Percentiles rank a stretch among this genome's conserved stretches.
Conservation (phyloP, 306 rosid genomes). For the Adenanthera pavonina region DNA sequence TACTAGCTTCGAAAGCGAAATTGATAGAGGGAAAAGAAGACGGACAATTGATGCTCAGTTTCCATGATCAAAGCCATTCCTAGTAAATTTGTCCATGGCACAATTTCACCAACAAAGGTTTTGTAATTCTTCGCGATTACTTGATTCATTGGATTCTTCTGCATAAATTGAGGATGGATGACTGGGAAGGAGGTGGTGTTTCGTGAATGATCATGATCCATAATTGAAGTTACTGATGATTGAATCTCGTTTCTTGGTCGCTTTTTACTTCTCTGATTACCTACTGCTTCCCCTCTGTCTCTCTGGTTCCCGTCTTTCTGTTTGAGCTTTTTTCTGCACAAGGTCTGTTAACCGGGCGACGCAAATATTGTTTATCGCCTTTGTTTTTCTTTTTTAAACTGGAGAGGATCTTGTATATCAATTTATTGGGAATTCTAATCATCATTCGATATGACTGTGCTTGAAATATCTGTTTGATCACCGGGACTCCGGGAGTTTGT, state of each 20-base stretch:
- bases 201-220: conserved; percentile 42
- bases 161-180: conserved; percentile 14
- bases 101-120: conserved; percentile 15
- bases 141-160: neutral
- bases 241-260: conserved; percentile 55
- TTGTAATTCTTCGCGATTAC: conserved; percentile 5
- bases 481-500: conserved; percentile 36
- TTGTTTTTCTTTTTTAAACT: neutral
- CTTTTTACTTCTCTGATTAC: conserved; percentile 29
- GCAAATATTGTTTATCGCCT: conserved; percentile 23
- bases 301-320: conserved; percentile 7
- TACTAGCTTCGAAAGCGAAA: conserved; percentile 23
- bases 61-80: conserved; percentile 12
- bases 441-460: conserved; percentile 33
- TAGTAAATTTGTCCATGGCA: conserved; percentile 6
- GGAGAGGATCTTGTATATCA: conserved; percentile 40
- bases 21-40: conserved; percentile 30
- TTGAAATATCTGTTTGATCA: conserved; percentile 35
- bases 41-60: conserved; percentile 26
- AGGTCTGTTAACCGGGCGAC: conserved; percentile 49
- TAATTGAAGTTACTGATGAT: conserved; percentile 36
- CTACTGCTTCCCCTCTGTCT: neutral
- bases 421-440: conserved; percentile 43
- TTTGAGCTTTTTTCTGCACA: conserved; percentile 31
- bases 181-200: neutral